These are phyloP conservation scores for Chlamydomonas sphaeroides DNA, from an alignment of 139 green algal species.

Conservation along the genomic window DNA sequence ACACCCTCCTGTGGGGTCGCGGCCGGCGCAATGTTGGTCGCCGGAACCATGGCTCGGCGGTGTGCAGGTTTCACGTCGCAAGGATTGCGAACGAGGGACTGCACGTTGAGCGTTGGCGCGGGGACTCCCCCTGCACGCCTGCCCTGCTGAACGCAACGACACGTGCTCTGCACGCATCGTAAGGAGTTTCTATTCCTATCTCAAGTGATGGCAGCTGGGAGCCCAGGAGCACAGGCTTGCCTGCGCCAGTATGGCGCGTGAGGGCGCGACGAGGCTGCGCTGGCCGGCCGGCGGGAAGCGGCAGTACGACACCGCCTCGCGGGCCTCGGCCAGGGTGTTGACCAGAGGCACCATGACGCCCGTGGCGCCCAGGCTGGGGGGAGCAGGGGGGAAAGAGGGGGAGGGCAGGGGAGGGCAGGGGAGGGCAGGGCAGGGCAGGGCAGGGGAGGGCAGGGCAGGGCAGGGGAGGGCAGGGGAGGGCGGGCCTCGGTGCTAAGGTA, in stretches of 20 bases:
- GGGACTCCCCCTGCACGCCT: no score
- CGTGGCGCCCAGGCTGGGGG: background rate
- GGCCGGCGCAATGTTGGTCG: no score
- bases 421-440: background rate
- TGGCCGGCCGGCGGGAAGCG: conserved; percentile 8
- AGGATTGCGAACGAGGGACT: no score
- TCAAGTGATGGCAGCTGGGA: no score
- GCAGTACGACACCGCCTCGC: conserved; percentile 23
- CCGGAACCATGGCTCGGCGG: no score
- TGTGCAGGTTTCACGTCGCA: no score
- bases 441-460: background rate
- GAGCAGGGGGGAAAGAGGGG: background rate
- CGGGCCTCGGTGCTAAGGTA: no score
- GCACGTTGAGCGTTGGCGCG: no score
- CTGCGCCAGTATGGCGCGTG: conserved; percentile 14
- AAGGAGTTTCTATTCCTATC: no score
- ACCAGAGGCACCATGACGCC: conserved; percentile 33
- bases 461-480: no score
- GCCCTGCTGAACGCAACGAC: no score
- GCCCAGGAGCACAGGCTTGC: background rate
- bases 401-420: background rate
- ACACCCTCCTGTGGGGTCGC: background rate
- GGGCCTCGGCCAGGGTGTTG: conserved; percentile 17
- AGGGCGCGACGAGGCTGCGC: conserved; percentile 27
- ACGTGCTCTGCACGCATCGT: no score